phyloP scores from a whole-genome alignment of 1,284 basidiomycete genomes.

The Pseudozyma tsukubaensis region DNA sequence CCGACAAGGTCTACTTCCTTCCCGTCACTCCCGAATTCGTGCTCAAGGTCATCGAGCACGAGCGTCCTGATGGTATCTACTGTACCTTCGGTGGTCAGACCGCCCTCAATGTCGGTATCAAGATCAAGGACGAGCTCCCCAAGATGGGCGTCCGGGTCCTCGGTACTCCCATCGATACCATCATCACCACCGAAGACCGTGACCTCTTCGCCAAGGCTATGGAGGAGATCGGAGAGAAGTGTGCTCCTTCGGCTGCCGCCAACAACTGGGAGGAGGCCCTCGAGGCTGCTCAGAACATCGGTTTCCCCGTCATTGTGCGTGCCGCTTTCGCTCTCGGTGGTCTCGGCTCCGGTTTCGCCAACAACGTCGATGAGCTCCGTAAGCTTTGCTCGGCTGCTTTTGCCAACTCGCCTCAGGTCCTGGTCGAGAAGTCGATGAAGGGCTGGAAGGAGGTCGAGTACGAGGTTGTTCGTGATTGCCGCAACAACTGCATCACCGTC shows the following conservation, averaged over 20 bases:
- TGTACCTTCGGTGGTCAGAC: conserved; percentile 99
- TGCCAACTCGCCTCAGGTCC: conserved; percentile 93
- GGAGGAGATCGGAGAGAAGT: conserved; percentile 95
- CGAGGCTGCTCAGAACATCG: conserved; percentile 84
- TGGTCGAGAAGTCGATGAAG: conserved; percentile 99
- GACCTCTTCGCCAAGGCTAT: conserved; percentile 94
- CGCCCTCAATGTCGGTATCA: conserved; percentile 94
- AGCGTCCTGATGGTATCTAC: conserved; percentile 98
- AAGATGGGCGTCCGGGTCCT: conserved; percentile 84
- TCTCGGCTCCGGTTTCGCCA: conserved; percentile 92
- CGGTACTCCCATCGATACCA: conserved; percentile 95
- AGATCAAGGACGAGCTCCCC: conserved; percentile 94
- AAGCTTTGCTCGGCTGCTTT: conserved; percentile 84
- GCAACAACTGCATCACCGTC: conserved; percentile 97
- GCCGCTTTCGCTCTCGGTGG: conserved; percentile 97
- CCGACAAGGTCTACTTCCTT: conserved; percentile 99
- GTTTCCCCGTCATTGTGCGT: conserved; percentile 96
- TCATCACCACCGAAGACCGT: conserved; percentile 96
- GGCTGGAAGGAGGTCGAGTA: conserved; percentile 97
- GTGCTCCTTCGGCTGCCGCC: conserved; percentile 83
- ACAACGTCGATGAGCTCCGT: conserved; percentile 85
- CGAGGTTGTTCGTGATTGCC: conserved; percentile 97
- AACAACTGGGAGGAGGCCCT: conserved; percentile 83
- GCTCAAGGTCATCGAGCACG: conserved; percentile 96
- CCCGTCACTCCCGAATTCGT: conserved; percentile 98